Conservation (phyloP, 2,329 filamentous ascomycete species). For the Ophiostoma quercus region DNA sequence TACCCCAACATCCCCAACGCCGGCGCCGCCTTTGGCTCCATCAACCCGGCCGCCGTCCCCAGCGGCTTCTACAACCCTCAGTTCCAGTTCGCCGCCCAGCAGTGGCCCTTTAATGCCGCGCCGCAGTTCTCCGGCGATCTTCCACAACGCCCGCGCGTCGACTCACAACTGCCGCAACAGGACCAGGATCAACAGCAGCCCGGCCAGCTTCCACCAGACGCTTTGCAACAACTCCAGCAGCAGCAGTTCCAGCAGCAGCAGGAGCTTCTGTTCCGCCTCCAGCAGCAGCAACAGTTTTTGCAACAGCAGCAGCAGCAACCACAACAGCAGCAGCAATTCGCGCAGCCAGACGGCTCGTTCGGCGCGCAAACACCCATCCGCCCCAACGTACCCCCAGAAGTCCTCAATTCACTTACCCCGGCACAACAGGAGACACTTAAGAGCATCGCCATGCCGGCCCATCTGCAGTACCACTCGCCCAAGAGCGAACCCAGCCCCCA, state of each 20-base stretch:
- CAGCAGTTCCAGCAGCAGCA: conserved; percentile 19
- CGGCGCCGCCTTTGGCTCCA: conserved; percentile 38
- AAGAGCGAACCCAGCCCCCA: conserved; percentile 55
- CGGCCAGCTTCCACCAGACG: conserved; percentile 29
- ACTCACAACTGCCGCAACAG: conserved; percentile 30
- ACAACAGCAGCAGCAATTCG: conserved; percentile 26
- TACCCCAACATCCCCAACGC: conserved; percentile 44
- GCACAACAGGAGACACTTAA: conserved; percentile 57
- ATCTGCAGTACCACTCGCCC: conserved; percentile 56
- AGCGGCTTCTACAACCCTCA: conserved; percentile 29
- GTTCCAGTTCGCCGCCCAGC: conserved; percentile 29
- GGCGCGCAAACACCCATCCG: conserved; percentile 32
- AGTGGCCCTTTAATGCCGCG: conserved; percentile 31
- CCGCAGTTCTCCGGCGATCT: conserved; percentile 32
- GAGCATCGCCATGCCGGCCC: conserved; percentile 60
- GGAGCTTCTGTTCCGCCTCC: conserved; percentile 20
- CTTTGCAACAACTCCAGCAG: conserved; percentile 35
- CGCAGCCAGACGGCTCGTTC: conserved; percentile 9
- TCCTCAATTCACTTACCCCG: conserved; percentile 46
- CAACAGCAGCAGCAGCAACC: conserved; percentile 7
- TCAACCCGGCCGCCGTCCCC: conserved; percentile 33
- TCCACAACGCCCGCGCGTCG: background rate
- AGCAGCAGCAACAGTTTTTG: conserved; percentile 15
- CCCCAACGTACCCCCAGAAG: conserved; percentile 33
- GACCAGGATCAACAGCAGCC: conserved; percentile 25